phyloP scores from a whole-genome alignment of 768 basidiomycete species.

The Pleurotus cornucopiae region DNA sequence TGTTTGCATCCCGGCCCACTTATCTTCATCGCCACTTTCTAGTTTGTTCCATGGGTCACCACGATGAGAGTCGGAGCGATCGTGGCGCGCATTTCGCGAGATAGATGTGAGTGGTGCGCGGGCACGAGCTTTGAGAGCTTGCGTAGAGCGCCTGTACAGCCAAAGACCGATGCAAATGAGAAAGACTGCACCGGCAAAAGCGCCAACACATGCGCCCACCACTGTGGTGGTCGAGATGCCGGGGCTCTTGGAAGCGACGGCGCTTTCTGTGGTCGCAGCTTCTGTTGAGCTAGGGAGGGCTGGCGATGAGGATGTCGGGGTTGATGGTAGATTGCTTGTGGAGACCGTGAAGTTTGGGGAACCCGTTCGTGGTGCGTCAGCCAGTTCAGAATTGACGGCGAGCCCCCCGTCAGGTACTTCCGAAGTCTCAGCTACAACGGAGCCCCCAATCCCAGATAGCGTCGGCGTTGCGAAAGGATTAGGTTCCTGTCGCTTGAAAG shows the following conservation, averaged over 20 bases:
- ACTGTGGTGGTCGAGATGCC: conserved; percentile 48
- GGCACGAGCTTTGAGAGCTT: conserved; percentile 30
- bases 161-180: conserved; percentile 50
- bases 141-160: conserved; percentile 49
- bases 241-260: not conserved
- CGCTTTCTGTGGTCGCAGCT: not conserved
- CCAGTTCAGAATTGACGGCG: no score
- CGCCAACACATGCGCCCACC: conserved; percentile 59
- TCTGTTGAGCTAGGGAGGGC: not conserved
- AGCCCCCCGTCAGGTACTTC: not conserved
- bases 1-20: conserved; percentile 36
- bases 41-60: conserved; percentile 58
- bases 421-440: not conserved
- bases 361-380: not conserved
- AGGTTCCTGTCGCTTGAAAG: not conserved
- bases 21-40: conserved; percentile 40
- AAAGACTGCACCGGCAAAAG: conserved; percentile 48
- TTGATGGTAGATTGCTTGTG: not conserved
- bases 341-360: not conserved
- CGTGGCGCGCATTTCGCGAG: conserved; percentile 35
- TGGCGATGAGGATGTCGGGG: not conserved
- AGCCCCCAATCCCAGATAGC: not conserved
- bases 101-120: conserved; percentile 19
- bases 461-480: not conserved
- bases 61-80: conserved; percentile 37